Evolutionary conservation across 116 monocot genomes (phyloP), one percentile per base, ranked within the genome.

Genomic region (Zostera marina): DNA sequence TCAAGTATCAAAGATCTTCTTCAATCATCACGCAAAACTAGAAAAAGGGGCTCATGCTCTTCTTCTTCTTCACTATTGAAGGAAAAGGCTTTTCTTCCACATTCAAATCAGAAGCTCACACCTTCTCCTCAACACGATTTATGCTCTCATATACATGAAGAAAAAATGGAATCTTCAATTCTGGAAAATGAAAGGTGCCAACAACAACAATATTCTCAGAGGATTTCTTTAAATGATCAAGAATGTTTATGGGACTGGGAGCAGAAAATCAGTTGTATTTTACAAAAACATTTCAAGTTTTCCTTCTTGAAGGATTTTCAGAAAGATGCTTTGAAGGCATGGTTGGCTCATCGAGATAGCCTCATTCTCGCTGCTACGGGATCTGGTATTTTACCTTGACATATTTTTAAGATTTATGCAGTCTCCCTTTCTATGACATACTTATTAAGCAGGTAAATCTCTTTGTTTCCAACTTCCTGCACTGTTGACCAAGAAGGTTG

Each of bases 401-500:
- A 20, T 13, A n/a, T 46, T 22, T 1, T 23, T 32, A n/a, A 13
- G 23, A 43, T 25, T 16, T 12, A 15, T 45, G 5, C 43, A 17
- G 10, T 11, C 45, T 63, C 16, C 22, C 26, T 47, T 12, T 60
- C 11, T 62, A 7, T 17, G 53, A 42, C 24, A 11, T 52, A 23
- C 5, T 65, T 8, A 38, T 61, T 67, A 32, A 74, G 63, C 96
- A 90, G 98, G 98, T 41, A 98, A 98, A 71, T 98, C 98, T 61
- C 80, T 98, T 11, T 90, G 90, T 72, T 98, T 98, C 49, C 98
- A 98, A 58, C 71, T 90, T 72, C 98, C 98, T 25, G 98, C 98
- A 68, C 59, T 98, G 47, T 57, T 98, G 54, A 80, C 83, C 47
- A 72, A 72, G 32, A 85, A 85, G 66, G 62, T 83, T 47, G 89